A percentile compares a stretch with the other conserved stretches of the same genome.
phyloP scores from a whole-genome alignment of 208 protist genomes.

The Trypanosoma mega region DNA sequence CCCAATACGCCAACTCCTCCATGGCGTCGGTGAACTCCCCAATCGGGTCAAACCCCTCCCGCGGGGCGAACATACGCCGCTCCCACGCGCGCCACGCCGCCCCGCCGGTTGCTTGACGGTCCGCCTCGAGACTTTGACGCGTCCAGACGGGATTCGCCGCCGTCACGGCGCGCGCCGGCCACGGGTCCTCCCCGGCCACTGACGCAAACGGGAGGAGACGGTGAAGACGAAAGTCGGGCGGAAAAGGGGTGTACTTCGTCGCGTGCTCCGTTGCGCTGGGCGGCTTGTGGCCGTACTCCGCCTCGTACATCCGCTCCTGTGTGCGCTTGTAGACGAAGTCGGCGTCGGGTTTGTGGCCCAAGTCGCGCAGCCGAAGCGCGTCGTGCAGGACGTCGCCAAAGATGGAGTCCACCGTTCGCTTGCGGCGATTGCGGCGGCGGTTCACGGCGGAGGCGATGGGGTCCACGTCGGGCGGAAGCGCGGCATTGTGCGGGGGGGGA shows the following conservation, averaged over 20 bases:
- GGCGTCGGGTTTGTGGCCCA: conserved; percentile 69
- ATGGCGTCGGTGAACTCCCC: conserved; percentile 78
- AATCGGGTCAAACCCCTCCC: conserved; percentile 46
- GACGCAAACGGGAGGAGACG: conserved; percentile 52
- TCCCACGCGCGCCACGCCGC: conserved; percentile 42
- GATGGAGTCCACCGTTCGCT: conserved; percentile 64
- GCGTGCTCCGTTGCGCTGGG: conserved; percentile 61
- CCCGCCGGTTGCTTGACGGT: conserved; percentile 43
- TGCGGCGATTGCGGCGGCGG: conserved; percentile 52
- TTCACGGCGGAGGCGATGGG: conserved; percentile 26
- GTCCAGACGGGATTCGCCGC: conserved; percentile 79
- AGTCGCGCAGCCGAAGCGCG: conserved; percentile 68
- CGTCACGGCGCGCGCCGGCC: conserved; percentile 76
- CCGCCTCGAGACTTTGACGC: conserved; percentile 33
- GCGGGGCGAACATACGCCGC: conserved; percentile 53
- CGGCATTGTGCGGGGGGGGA: conserved; percentile 18
- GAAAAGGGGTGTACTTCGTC: conserved; percentile 72
- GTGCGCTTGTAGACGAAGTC: conserved; percentile 87
- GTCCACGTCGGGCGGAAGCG: conserved; percentile 27
- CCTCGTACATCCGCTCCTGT: conserved; percentile 85
- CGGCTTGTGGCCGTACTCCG: conserved; percentile 76
- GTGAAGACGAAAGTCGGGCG: conserved; percentile 62
- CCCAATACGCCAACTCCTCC: conserved; percentile 82
- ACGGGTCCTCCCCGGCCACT: conserved; percentile 53
- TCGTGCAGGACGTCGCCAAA: conserved; percentile 84